Conservation (phyloP, 306 rosid species). For the Sicyos edulis region DNA sequence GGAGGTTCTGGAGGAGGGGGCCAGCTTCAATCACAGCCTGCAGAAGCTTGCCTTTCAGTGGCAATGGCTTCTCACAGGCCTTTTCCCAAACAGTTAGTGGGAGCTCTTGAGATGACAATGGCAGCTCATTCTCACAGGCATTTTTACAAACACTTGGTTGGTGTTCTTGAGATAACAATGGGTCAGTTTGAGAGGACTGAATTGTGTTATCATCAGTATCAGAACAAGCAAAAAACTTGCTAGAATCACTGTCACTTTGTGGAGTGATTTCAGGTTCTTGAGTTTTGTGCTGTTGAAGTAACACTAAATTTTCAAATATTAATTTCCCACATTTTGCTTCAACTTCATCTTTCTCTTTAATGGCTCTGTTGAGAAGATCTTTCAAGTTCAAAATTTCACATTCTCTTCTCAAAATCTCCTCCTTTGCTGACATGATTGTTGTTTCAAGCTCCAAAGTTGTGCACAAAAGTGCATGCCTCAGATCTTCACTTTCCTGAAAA, state of each 20-base stretch:
- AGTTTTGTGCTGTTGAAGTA: slow-evolving; percentile 33
- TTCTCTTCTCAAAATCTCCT: slow-evolving; percentile 54
- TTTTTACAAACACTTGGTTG: slow-evolving; percentile 27
- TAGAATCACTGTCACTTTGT: slow-evolving; percentile 24
- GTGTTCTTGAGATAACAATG: slow-evolving; percentile 17
- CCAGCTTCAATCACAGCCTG: slow-evolving; percentile 89
- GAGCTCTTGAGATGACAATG: slow-evolving; percentile 25
- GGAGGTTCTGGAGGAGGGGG: slow-evolving; percentile 68
- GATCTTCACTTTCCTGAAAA: slow-evolving; percentile 58
- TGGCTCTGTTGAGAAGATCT: slow-evolving; percentile 43
- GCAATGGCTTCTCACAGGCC: slow-evolving; percentile 49
- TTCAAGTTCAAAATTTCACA: slow-evolving; percentile 45
- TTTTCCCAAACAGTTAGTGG: slow-evolving; percentile 28
- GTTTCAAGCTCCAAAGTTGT: slow-evolving; percentile 66
- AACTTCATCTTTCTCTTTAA: slow-evolving; percentile 68
- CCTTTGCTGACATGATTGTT: slow-evolving; percentile 60
- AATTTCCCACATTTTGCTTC: slow-evolving; percentile 47
- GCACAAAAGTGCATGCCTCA: slow-evolving; percentile 52
- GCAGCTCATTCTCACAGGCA: slow-evolving; percentile 29
- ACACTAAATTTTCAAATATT: slow-evolving; percentile 41
- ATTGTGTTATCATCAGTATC: slow-evolving; percentile 44
- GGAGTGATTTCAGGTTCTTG: slow-evolving; percentile 27
- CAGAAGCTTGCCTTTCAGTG: slow-evolving; percentile 73
- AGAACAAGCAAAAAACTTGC: slow-evolving; percentile 32
- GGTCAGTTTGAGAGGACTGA: slow-evolving; percentile 30